Evolutionary conservation across 1,139 yeast species (phyloP).

Genomic region (Hanseniaspora uvarum): DNA sequence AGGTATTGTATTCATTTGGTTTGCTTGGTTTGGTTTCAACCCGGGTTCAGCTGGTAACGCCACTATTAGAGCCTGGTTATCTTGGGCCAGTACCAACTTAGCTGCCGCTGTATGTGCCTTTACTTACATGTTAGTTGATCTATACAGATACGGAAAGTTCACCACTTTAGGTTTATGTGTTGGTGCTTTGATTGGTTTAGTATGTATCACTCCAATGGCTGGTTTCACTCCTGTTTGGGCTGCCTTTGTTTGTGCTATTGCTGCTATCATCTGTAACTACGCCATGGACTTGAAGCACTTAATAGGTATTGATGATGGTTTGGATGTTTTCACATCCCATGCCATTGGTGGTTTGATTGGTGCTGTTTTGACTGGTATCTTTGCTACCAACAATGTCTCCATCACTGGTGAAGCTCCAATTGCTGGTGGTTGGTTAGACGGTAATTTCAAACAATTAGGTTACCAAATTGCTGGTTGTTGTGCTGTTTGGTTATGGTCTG

Average conservation of each 20-base stretch:
- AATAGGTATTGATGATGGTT: constrained; percentile 80
- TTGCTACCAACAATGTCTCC: constrained; percentile 85
- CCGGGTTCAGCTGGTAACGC: constrained; percentile 96
- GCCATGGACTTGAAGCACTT: constrained; percentile 71
- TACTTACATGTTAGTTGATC: constrained; percentile 88
- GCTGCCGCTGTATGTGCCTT: constrained; percentile 90
- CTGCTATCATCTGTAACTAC: constrained; percentile 70
- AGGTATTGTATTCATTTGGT: constrained; percentile 91
- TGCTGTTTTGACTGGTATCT: constrained; percentile 73
- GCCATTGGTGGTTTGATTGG: constrained; percentile 92
- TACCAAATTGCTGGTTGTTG: constrained; percentile 82
- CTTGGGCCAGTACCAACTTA: constrained; percentile 79
- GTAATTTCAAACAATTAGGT: constrained; percentile 79
- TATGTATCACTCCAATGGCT: constrained; percentile 95
- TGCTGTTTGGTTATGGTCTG: constrained; percentile 72
- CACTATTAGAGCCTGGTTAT: constrained; percentile 84
- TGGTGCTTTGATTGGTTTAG: constrained; percentile 89
- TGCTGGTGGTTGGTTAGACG: constrained; percentile 89
- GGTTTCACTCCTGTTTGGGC: constrained; percentile 90
- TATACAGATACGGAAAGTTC: constrained; percentile 81
- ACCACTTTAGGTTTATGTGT: constrained; percentile 89
- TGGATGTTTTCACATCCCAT: constrained; percentile 88
- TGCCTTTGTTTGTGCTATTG: constrained; percentile 73
- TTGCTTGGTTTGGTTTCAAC: constrained; percentile 97
- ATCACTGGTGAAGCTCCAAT: constrained; percentile 52